Conservation (phyloP, 2,329 filamentous ascomycete species). For the Penicillium hordei region DNA sequence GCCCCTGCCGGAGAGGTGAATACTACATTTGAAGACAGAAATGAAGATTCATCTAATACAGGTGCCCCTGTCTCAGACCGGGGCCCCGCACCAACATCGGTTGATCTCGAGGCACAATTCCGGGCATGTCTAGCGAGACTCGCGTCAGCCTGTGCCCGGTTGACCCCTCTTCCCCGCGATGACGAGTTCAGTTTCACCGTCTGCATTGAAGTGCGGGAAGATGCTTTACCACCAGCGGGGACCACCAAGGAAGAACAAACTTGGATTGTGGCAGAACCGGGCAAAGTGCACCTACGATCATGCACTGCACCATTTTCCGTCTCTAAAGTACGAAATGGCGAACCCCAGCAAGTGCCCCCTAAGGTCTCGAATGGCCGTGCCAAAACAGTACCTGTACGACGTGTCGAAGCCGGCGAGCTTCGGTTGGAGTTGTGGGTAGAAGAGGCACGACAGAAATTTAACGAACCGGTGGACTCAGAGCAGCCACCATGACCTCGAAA, state of each 20-base stretch:
- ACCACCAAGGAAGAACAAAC: conserved; percentile 53
- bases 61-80: conserved; percentile 29
- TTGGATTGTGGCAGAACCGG: conserved; percentile 61
- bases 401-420: conserved; percentile 65
- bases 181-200: conserved; percentile 52
- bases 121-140: conserved; percentile 48
- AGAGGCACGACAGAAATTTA: conserved; percentile 58
- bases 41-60: conserved; percentile 36
- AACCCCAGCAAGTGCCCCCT: conserved; percentile 36
- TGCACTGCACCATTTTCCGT: conserved; percentile 43
- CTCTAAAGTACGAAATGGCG: conserved; percentile 38
- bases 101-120: conserved; percentile 52
- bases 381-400: conserved; percentile 61
- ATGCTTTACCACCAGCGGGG: conserved; percentile 48
- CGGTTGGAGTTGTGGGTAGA: conserved; percentile 70
- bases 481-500: conserved; percentile 34
- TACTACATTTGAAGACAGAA: conserved; percentile 50
- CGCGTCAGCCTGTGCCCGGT: conserved; percentile 44
- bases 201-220: conserved; percentile 50
- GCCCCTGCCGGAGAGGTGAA: conserved; percentile 51
- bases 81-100: conserved; percentile 32
- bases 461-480: conserved; percentile 42
- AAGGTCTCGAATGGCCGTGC: conserved; percentile 49
- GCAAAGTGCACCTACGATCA: conserved; percentile 40
- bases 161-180: conserved; percentile 46